Conservation (phyloP, 108 stramenopile species). For the Nitzschia inconspicua region DNA sequence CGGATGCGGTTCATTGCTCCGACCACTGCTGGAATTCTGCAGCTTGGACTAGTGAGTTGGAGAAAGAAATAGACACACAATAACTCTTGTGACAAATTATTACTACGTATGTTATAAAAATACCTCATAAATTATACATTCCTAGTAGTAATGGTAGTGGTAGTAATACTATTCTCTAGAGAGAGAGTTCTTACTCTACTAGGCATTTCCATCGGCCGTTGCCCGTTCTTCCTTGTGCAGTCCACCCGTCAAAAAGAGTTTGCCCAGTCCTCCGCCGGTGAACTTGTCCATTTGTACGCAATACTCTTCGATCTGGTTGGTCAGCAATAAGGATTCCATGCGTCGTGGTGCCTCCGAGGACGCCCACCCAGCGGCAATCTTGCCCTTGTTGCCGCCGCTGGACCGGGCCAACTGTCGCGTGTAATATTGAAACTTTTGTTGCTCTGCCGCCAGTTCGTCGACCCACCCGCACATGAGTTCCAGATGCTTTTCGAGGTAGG, state of each 20-base stretch:
- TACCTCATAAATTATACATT: background rate
- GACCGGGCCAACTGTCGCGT: slow-evolving; percentile 57
- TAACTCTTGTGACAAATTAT: background rate
- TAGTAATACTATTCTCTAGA: background rate
- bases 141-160: background rate
- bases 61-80: too few relatives aligned
- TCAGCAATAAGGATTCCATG: slow-evolving; percentile 89
- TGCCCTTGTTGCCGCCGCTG: slow-evolving; percentile 52
- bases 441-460: slow-evolving; percentile 91
- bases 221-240: slow-evolving; percentile 74
- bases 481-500: slow-evolving; percentile 94
- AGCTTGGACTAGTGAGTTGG: too few relatives aligned
- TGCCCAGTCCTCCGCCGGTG: slow-evolving; percentile 78
- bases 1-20: too few relatives aligned
- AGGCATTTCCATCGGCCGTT: background rate
- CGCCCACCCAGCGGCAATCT: slow-evolving; percentile 37
- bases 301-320: slow-evolving; percentile 90
- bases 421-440: slow-evolving; percentile 85
- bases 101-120: background rate
- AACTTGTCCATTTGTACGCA: slow-evolving; percentile 93
- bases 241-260: slow-evolving; percentile 87
- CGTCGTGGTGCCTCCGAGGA: slow-evolving; percentile 67
- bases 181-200: background rate
- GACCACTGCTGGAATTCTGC: too few relatives aligned
- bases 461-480: slow-evolving; percentile 94